Evolutionary conservation across 2,329 filamentous ascomycete species (phyloP).

Genomic region (Xylaria sp.): DNA sequence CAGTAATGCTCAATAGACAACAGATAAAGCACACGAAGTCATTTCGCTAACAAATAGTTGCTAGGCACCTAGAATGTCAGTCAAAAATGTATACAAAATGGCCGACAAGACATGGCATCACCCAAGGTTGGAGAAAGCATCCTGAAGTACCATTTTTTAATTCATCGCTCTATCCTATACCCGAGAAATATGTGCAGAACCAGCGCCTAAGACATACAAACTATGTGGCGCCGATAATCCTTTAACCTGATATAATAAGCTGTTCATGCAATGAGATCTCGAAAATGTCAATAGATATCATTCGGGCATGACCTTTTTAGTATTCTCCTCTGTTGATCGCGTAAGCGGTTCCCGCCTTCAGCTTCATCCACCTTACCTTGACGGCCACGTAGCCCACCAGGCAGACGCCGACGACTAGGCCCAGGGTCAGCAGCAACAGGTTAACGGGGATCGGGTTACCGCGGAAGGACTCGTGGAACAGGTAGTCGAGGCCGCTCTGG

Average conservation of each 20-base stretch:
- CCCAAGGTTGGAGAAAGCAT: not conserved
- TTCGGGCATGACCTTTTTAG: slow-evolving; percentile 3
- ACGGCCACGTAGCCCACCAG: slow-evolving; percentile 68
- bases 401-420: slow-evolving; percentile 63
- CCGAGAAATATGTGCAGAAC: slow-evolving; percentile 7
- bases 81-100: not conserved
- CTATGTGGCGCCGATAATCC: not conserved
- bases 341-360: slow-evolving; percentile 26
- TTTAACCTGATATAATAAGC: not conserved
- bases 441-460: slow-evolving; percentile 80
- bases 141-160: not conserved
- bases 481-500: slow-evolving; percentile 76
- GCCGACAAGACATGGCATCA: too few species aligned
- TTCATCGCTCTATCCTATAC: slow-evolving; percentile 4
- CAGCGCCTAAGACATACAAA: slow-evolving; percentile 1
- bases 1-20: too few species aligned
- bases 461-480: slow-evolving; percentile 73
- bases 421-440: slow-evolving; percentile 63
- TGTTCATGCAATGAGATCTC: slow-evolving; percentile 16
- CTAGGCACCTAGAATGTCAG: too few species aligned
- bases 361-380: slow-evolving; percentile 37
- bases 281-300: not conserved
- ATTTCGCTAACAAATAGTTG: too few species aligned
- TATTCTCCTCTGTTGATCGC: slow-evolving; percentile 19
- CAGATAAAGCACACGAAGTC: too few species aligned